A percentile compares a stretch with the other conserved stretches of the same genome.
These are phyloP conservation scores for Blastobotrys aristatus DNA, from an alignment of 1,139 yeast genomes.

Conservation along the genomic window DNA sequence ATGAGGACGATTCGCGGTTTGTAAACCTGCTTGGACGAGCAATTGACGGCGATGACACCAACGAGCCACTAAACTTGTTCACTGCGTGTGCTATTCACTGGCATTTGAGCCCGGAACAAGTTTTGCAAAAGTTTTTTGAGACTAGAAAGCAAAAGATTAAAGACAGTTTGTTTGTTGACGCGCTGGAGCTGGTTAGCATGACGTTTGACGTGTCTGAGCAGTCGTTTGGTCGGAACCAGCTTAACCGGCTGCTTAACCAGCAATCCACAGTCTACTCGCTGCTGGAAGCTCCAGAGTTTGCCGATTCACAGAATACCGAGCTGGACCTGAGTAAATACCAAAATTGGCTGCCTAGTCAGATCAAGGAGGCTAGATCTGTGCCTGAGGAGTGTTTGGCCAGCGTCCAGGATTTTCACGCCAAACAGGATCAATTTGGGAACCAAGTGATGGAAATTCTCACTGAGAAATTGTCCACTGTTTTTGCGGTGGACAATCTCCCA, in stretches of 20 bases:
- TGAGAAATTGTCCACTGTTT: constrained; percentile 15
- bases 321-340: constrained; percentile 61
- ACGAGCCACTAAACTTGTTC: constrained; percentile 4
- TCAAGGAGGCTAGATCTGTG: constrained; percentile 57
- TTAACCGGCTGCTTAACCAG: constrained; percentile 20
- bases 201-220: constrained; percentile 21
- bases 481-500: constrained; percentile 17
- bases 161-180: constrained; percentile 13
- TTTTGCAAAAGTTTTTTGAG: constrained; percentile 4
- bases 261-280: constrained; percentile 23
- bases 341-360: constrained; percentile 76
- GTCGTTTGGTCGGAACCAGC: constrained; percentile 23
- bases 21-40: constrained; percentile 13
- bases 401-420: constrained; percentile 15
- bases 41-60: constrained; percentile 5
- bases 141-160: constrained; percentile 5
- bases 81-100: constrained; percentile 6
- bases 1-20: constrained; percentile 4
- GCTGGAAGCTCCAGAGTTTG: constrained; percentile 25
- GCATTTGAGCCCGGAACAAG: neutral
- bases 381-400: constrained; percentile 20
- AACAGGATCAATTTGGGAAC: constrained; percentile 17
- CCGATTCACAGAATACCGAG: constrained; percentile 15
- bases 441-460: constrained; percentile 13
- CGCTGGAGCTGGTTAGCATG: constrained; percentile 20